Evolutionary conservation across 805 yeast species (phyloP).

Genomic region (Lachancea fermentati): DNA sequence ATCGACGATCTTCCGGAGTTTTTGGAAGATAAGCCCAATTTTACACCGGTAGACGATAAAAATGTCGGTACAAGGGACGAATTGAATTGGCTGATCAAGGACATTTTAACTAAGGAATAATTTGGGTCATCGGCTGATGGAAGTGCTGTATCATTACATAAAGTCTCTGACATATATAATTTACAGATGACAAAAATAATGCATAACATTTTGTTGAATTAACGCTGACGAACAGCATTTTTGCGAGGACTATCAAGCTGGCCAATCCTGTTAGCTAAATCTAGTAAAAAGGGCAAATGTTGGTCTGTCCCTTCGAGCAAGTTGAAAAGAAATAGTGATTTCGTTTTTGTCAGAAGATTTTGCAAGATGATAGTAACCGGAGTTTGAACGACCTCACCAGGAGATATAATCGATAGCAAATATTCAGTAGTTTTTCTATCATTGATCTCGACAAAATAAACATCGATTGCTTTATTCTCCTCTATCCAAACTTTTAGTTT

Average conservation of each 20-base stretch:
- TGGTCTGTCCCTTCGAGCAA: slow-evolving; percentile 18
- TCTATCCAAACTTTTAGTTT: slow-evolving; percentile 17
- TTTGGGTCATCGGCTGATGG: background rate
- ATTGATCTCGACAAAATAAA: slow-evolving; percentile 25
- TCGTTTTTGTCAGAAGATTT: slow-evolving; percentile 31
- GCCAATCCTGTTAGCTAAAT: slow-evolving; percentile 16
- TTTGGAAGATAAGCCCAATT: slow-evolving; percentile 28
- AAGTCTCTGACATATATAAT: background rate
- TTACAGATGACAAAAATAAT: background rate
- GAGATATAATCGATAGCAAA: background rate
- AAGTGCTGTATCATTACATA: background rate
- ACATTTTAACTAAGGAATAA: slow-evolving; percentile 42
- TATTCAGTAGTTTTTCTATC: slow-evolving; percentile 14
- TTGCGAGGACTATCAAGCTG: slow-evolving; percentile 12
- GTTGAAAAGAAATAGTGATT: slow-evolving; percentile 33
- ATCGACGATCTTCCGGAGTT: slow-evolving; percentile 33
- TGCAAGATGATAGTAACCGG: slow-evolving; percentile 27
- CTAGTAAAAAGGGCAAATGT: slow-evolving; percentile 13
- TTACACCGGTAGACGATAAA: slow-evolving; percentile 30
- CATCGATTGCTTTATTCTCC: slow-evolving; percentile 6
- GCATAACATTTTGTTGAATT: background rate
- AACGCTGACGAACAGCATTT: slow-evolving; percentile 3
- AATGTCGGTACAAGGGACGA: slow-evolving; percentile 62
- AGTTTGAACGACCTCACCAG: slow-evolving; percentile 10
- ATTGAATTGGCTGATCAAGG: slow-evolving; percentile 65